These are phyloP conservation scores for Trypanosoma cruzi DNA, from an alignment of 208 protist species.

Conservation along the genomic window DNA sequence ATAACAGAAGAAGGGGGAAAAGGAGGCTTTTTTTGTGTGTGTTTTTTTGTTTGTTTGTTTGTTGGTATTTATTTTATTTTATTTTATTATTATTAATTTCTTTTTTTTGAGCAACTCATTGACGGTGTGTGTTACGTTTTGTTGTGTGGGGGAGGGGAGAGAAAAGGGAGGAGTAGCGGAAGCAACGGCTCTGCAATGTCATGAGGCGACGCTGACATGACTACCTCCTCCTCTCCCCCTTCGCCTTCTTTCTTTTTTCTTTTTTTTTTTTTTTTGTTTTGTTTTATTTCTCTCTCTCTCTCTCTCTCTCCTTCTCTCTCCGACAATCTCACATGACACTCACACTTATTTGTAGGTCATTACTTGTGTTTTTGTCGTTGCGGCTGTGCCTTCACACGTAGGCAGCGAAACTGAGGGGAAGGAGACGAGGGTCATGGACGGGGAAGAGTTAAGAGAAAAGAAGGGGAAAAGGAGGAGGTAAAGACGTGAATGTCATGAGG, in stretches of 20 bases:
- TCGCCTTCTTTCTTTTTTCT: background rate
- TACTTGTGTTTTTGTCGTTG: background rate
- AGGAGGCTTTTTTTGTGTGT: conserved; percentile 1
- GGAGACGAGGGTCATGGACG: background rate
- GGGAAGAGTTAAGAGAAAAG: background rate
- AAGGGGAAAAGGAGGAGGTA: background rate
- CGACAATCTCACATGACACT: no score
- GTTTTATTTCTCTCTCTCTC: background rate
- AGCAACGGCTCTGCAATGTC: background rate
- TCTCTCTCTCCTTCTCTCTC: background rate
- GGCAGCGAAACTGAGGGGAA: no score
- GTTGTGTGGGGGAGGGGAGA: no score
- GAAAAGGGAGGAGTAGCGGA: no score
- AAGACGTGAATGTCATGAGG: background rate
- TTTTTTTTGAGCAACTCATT: no score
- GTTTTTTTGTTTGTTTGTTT: conserved; percentile 22
- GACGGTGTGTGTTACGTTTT: no score
- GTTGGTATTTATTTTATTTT: background rate
- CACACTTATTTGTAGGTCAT: no score
- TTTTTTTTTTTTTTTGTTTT: background rate
- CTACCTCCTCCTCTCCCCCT: background rate
- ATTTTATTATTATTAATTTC: background rate
- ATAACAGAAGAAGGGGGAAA: background rate
- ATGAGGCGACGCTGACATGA: background rate
- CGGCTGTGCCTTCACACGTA: background rate